These are phyloP conservation scores for Cordyceps javanica DNA, from an alignment of 2,329 filamentous ascomycete genomes.

Conservation along the genomic window DNA sequence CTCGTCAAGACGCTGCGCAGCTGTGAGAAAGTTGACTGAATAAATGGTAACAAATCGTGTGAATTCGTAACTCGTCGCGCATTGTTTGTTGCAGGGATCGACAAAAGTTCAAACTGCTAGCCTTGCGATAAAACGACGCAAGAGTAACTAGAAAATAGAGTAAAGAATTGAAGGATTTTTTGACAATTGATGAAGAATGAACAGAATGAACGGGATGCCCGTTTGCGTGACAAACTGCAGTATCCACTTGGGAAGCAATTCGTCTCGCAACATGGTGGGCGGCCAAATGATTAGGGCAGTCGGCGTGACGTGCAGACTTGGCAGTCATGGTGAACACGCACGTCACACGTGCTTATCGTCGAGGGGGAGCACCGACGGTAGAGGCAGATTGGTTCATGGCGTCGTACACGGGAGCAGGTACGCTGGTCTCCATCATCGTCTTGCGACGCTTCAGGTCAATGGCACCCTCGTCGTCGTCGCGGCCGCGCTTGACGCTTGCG, in stretches of 20 bases:
- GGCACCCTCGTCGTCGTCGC: constrained; percentile 52
- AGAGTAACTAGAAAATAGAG: constrained; percentile 9
- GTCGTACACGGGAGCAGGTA: constrained; percentile 45
- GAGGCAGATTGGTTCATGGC: constrained; percentile 42
- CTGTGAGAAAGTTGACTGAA: background rate
- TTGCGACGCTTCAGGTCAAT: constrained; percentile 72
- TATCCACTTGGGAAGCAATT: background rate
- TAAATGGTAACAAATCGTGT: constrained; percentile 10
- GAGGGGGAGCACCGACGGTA: constrained; percentile 35
- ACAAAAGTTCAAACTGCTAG: constrained; percentile 8
- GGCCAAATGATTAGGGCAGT: constrained; percentile 6
- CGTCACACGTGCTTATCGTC: constrained; percentile 26
- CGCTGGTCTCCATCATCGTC: constrained; percentile 59
- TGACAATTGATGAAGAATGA: constrained; percentile 1
- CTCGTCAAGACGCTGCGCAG: constrained; percentile 10
- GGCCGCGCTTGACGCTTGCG: constrained; percentile 39
- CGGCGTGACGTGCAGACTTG: background rate
- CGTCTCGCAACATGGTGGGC: background rate
- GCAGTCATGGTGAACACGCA: background rate
- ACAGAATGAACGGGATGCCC: constrained; percentile 3
- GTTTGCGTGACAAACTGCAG: background rate
- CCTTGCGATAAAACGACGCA: constrained; percentile 1
- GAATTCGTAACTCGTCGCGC: constrained; percentile 11
- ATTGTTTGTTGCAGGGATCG: constrained; percentile 2
- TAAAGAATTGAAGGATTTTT: constrained; percentile 1